These are phyloP conservation scores for Metschnikowia vanudenii DNA, from an alignment of 805 yeast species.

Conservation along the genomic window DNA sequence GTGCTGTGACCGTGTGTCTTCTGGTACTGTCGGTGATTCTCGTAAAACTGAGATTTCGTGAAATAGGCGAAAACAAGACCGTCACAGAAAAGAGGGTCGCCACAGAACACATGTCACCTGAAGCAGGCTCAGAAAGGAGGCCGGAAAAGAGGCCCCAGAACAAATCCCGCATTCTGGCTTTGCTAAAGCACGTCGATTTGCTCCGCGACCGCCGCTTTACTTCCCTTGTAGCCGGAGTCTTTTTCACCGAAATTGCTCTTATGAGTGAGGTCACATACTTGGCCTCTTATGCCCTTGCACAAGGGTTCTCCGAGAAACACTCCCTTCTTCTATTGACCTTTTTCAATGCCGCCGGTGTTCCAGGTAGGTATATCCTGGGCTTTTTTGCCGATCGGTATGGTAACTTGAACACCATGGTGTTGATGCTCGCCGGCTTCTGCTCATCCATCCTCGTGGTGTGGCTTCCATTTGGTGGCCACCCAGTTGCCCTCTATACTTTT, in stretches of 20 bases:
- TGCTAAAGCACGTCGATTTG: slow-evolving; percentile 34
- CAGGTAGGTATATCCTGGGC: slow-evolving; percentile 59
- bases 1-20: slow-evolving; percentile 30
- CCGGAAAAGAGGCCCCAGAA: background rate
- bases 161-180: background rate
- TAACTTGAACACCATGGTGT: slow-evolving; percentile 53
- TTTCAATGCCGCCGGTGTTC: slow-evolving; percentile 45
- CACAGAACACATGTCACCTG: background rate
- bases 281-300: slow-evolving; percentile 54
- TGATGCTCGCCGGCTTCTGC: slow-evolving; percentile 46
- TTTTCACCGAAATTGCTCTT: slow-evolving; percentile 50
- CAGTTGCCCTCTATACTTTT: slow-evolving; percentile 49
- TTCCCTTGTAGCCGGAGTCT: slow-evolving; percentile 39
- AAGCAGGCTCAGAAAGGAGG: background rate
- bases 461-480: slow-evolving; percentile 58
- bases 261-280: slow-evolving; percentile 53
- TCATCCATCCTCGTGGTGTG: slow-evolving; percentile 54
- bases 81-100: background rate
- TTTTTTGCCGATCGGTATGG: slow-evolving; percentile 54
- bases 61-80: background rate
- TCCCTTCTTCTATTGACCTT: slow-evolving; percentile 47
- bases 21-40: slow-evolving; percentile 26
- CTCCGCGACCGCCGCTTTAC: slow-evolving; percentile 39
- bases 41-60: slow-evolving; percentile 27
- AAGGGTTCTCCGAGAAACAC: slow-evolving; percentile 44